Evolutionary conservation across 768 basidiomycete genomes (phyloP), one percentile per base, ranked within the genome.

Genomic region (Ramaria sp.): DNA sequence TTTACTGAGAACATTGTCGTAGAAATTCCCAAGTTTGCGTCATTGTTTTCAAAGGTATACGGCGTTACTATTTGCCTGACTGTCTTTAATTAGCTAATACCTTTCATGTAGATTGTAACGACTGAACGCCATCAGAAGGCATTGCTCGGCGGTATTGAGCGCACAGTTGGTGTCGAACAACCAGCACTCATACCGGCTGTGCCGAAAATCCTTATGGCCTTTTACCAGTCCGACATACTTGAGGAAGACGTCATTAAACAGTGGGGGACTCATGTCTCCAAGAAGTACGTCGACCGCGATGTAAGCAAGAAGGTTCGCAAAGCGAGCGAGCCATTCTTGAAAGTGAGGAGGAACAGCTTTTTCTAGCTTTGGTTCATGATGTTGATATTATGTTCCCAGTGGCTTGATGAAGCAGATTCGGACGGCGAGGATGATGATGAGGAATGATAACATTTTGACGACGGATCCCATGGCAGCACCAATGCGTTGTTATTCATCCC

Each of bases 81-180:
- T 30, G 27, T 20, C 24, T 24, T 2, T 4, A 27, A 48, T 17
- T 24, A 11, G 24, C 2, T 46, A 51, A 19, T 30, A 17, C 17
- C 6, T 37, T 51, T 22, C 7, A 49, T 34, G 13, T 57, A 94
- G 91, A 80, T 94, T 78, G 83, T 89, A 50, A 86, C 86, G 0
- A 86, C 87, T 1, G 95, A 98, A 75, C 97, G 93, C 70, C 90
- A 95, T 64, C 91, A 96, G 70, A 99, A 98, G 71, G 76, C 93
- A 0, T 73, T 99, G 31, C 78, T 98, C 7, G 96, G 96, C 27
- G 96, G 96, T 53, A 73, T 98, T 50, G 96, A 99, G 68, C 87
- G 90, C 17, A 75, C 84, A 56, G 81, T 88, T 51, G 95, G 91
- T 50, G 71, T 91, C 57, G 69, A 78, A 19, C 71, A 90, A 62